phyloP scores from a whole-genome alignment of 371 early-diverging fungal species.

The Haplosporangium sp. region DNA sequence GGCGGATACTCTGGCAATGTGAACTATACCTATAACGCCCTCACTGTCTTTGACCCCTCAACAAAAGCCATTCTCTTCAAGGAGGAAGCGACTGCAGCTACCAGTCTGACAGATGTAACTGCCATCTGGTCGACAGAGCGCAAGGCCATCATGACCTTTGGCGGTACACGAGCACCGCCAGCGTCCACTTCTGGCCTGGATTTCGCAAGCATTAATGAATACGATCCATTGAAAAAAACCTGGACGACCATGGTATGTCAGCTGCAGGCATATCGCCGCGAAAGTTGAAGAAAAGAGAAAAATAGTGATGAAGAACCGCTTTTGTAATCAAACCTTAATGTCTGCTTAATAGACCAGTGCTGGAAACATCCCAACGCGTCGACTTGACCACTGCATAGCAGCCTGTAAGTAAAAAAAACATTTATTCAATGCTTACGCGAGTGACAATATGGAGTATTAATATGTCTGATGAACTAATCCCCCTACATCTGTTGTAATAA shows the following conservation, averaged over 20 bases:
- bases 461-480: neutral
- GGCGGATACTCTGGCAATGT: slow-evolving; percentile 29
- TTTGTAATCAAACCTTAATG: neutral
- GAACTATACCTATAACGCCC: slow-evolving; percentile 21
- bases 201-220: slow-evolving; percentile 16
- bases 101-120: slow-evolving; percentile 22
- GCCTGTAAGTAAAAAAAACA: slow-evolving; percentile 21
- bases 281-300: neutral
- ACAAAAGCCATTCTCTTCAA: slow-evolving; percentile 5
- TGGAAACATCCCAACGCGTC: slow-evolving; percentile 28
- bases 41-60: slow-evolving; percentile 30
- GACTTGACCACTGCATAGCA: slow-evolving; percentile 41
- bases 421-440: neutral
- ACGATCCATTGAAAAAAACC: slow-evolving; percentile 15
- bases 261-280: neutral
- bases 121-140: slow-evolving; percentile 34
- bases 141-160: slow-evolving; percentile 32
- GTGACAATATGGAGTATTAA: neutral
- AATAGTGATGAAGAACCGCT: neutral
- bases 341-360: slow-evolving; percentile 13
- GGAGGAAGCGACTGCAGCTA: slow-evolving; percentile 1
- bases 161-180: slow-evolving; percentile 31
- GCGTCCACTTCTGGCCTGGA: slow-evolving; percentile 9
- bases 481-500: neutral
- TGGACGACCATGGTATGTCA: slow-evolving; percentile 30